These are phyloP conservation scores for Rostrohypoxylon terebratum DNA, from an alignment of 495 filamentous ascomycete species.

Conservation along the genomic window DNA sequence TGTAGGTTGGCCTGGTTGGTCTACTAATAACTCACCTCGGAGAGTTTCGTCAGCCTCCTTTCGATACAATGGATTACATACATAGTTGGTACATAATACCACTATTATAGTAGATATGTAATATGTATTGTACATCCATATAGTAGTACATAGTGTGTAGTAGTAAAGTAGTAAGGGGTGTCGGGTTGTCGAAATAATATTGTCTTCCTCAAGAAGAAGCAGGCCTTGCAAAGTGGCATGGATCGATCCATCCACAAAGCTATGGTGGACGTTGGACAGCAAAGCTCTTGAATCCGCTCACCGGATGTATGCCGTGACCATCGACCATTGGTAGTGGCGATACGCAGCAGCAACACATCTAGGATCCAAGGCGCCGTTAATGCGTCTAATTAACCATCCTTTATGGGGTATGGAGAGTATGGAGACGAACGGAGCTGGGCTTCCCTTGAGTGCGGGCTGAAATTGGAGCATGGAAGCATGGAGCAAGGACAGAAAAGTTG, in stretches of 20 bases:
- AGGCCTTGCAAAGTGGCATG: constrained; percentile 16
- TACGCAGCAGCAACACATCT: constrained; percentile 21
- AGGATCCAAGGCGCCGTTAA: constrained; percentile 27
- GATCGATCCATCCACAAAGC: constrained; percentile 24
- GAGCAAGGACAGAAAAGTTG: constrained; percentile 16
- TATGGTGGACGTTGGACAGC: constrained; percentile 24
- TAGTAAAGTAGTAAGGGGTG: not conserved
- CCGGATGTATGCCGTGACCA: constrained; percentile 34
- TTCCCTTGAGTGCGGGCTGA: constrained; percentile 36
- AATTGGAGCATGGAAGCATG: constrained; percentile 27
- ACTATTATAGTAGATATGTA: too few species aligned
- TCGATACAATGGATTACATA: not conserved
- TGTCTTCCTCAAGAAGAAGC: constrained; percentile 12
- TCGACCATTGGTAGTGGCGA: constrained; percentile 22
- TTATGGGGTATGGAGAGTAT: constrained; percentile 10
- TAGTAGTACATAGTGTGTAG: too few species aligned
- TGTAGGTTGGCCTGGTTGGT: constrained; percentile 4
- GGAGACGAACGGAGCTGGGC: constrained; percentile 25
- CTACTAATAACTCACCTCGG: constrained; percentile 30
- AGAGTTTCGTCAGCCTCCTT: constrained; percentile 35
- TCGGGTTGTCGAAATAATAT: constrained; percentile 5
- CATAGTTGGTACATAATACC: too few species aligned
- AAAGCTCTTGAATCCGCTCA: constrained; percentile 31
- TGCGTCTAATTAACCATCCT: constrained; percentile 40
- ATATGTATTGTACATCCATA: too few species aligned